Percentiles rank a stretch among this genome's conserved stretches.
These are phyloP conservation scores for Rutstroemia sp. DNA, from an alignment of 2,329 filamentous ascomycete species.

Conservation along the genomic window DNA sequence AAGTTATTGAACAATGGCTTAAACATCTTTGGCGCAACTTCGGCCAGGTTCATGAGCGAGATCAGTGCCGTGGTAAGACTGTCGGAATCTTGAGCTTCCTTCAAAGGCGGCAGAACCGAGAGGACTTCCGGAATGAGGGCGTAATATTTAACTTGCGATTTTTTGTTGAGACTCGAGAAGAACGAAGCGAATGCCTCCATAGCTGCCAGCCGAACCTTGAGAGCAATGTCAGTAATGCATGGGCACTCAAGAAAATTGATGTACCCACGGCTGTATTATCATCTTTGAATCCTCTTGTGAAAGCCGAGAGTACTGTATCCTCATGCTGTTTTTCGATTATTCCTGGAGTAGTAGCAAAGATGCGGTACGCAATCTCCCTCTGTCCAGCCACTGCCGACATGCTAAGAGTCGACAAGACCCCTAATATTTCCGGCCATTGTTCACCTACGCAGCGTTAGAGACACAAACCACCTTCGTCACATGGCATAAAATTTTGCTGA, in stretches of 20 bases:
- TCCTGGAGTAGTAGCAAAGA: slow-evolving; percentile 89
- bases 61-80: slow-evolving; percentile 85
- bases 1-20: slow-evolving; percentile 88
- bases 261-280: slow-evolving; percentile 65
- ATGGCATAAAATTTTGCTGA: background rate
- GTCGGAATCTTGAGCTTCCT: slow-evolving; percentile 84
- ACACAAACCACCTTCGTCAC: background rate
- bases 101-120: slow-evolving; percentile 89
- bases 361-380: slow-evolving; percentile 87
- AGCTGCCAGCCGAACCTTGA: slow-evolving; percentile 77
- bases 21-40: slow-evolving; percentile 96
- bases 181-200: slow-evolving; percentile 97
- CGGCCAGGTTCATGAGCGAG: slow-evolving; percentile 87
- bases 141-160: slow-evolving; percentile 82
- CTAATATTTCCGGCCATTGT: slow-evolving; percentile 83
- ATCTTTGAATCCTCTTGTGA: slow-evolving; percentile 88
- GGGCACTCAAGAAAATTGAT: background rate
- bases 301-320: slow-evolving; percentile 79
- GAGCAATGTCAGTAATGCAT: slow-evolving; percentile 7
- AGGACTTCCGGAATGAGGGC: slow-evolving; percentile 81
- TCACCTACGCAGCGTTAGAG: slow-evolving; percentile 48
- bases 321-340: slow-evolving; percentile 97
- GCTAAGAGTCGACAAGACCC: slow-evolving; percentile 80
- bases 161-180: slow-evolving; percentile 86
- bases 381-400: slow-evolving; percentile 76